phyloP scores from a whole-genome alignment of 2,329 filamentous ascomycete genomes.

The Sordariomycetes sp. region DNA sequence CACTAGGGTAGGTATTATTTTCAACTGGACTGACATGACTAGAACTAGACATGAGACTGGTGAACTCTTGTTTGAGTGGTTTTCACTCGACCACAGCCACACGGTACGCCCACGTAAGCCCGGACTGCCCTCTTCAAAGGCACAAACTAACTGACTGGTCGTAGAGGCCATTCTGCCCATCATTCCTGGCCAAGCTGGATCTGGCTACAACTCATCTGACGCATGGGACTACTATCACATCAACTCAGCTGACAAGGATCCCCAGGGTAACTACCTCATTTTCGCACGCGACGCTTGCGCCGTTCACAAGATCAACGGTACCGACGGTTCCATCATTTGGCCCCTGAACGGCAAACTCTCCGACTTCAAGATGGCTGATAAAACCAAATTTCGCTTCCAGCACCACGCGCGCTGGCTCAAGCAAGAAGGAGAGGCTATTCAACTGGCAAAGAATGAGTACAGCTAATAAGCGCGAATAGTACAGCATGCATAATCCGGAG shows the following conservation, averaged over 20 bases:
- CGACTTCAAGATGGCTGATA: constrained; percentile 22
- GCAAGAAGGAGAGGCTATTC: no score
- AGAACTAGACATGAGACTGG: constrained; percentile 42
- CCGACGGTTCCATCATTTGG: constrained; percentile 42
- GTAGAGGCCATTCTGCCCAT: constrained; percentile 35
- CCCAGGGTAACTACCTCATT: constrained; percentile 39
- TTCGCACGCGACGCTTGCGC: constrained; percentile 39
- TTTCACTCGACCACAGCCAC: constrained; percentile 15
- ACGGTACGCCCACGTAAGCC: constrained; percentile 12
- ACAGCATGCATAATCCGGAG: no score
- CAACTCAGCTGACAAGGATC: constrained; percentile 46
- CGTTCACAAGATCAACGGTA: constrained; percentile 36
- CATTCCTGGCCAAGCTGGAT: constrained; percentile 29
- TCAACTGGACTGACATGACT: constrained; percentile 3
- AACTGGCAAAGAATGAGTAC: no score
- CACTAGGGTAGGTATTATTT: constrained; percentile 13
- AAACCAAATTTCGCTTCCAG: constrained; percentile 37
- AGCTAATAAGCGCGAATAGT: no score
- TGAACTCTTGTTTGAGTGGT: constrained; percentile 39
- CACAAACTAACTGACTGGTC: constrained; percentile 3
- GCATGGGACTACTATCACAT: constrained; percentile 50
- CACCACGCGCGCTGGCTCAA: constrained; percentile 37
- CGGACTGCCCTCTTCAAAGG: no score
- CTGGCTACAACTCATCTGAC: constrained; percentile 17
- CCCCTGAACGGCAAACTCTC: constrained; percentile 38